These are phyloP conservation scores for Aspergillus tanneri DNA, from an alignment of 2,329 filamentous ascomycete species.

Conservation along the genomic window DNA sequence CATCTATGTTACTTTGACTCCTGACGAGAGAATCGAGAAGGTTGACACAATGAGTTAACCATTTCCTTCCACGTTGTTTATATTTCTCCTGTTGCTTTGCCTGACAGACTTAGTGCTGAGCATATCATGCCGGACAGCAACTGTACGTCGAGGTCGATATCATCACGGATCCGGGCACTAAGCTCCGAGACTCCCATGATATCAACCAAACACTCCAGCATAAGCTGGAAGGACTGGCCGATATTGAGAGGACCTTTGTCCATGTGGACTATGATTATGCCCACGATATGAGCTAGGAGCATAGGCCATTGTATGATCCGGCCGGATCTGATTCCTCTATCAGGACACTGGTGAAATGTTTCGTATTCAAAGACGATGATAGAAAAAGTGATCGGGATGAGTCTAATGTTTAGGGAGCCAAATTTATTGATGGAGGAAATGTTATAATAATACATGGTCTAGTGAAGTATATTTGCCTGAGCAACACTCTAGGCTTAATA, in stretches of 20 bases:
- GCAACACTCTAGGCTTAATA: no score
- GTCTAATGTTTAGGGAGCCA: not conserved
- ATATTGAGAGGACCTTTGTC: slow-evolving; percentile 1
- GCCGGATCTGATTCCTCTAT: not conserved
- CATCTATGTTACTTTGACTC: slow-evolving; percentile 4
- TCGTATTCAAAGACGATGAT: not conserved
- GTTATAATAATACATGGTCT: no score
- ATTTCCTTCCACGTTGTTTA: not conserved
- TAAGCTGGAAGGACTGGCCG: not conserved
- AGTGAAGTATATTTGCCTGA: no score
- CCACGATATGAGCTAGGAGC: slow-evolving; percentile 3
- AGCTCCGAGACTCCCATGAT: slow-evolving; percentile 2
- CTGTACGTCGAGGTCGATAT: slow-evolving; percentile 5
- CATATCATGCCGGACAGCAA: slow-evolving; percentile 5
- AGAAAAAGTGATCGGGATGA: not conserved
- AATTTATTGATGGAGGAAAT: no score
- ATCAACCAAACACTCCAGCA: slow-evolving; percentile 1
- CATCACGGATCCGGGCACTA: slow-evolving; percentile 1
- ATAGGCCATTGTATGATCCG: slow-evolving; percentile 1
- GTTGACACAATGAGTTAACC: not conserved
- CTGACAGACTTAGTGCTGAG: not conserved
- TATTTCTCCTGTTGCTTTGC: no score
- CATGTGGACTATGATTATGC: slow-evolving; percentile 6
- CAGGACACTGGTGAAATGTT: slow-evolving; percentile 1
- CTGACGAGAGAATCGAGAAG: slow-evolving; percentile 1